Conservation (phyloP, 2,329 filamentous ascomycete species). For the Fusarium sp. region DNA sequence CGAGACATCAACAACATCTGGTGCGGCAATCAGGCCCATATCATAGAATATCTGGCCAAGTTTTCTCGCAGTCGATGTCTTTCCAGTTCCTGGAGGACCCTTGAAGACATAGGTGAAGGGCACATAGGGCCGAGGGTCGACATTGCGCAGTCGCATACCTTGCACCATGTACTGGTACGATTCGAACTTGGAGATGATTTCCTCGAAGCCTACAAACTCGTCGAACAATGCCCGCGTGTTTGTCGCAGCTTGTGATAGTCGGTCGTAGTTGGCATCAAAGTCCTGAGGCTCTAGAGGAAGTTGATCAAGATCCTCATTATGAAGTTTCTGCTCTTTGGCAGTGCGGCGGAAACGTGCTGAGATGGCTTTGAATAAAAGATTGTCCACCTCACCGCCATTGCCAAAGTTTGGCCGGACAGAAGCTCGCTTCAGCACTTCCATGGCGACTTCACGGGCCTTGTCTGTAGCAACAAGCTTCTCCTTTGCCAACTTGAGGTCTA, state of each 20-base stretch:
- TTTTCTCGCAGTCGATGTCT: conserved; percentile 74
- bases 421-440: conserved; percentile 67
- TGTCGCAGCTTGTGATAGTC: conserved; percentile 50
- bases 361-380: conserved; percentile 41
- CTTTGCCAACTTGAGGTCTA: conserved; percentile 70
- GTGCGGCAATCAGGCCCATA: conserved; percentile 71
- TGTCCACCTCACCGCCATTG: conserved; percentile 80
- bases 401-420: conserved; percentile 76
- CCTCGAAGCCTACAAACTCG: conserved; percentile 68
- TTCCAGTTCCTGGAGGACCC: conserved; percentile 73
- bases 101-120: conserved; percentile 76
- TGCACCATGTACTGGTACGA: conserved; percentile 64
- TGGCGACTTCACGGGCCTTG: conserved; percentile 62
- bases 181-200: conserved; percentile 63
- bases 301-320: conserved; percentile 35
- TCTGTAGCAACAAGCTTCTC: conserved; percentile 64
- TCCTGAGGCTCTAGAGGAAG: conserved; percentile 52
- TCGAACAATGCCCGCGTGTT: conserved; percentile 65
- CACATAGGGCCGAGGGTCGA: conserved; percentile 63
- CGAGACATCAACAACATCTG: conserved; percentile 72
- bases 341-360: conserved; percentile 38
- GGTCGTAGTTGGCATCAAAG: conserved; percentile 67
- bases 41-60: conserved; percentile 80
- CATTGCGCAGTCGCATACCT: conserved; percentile 58
- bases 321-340: conserved; percentile 30